Conservation (phyloP, 2,329 filamentous ascomycete species). For the Ceratocystiopsis minuta region DNA sequence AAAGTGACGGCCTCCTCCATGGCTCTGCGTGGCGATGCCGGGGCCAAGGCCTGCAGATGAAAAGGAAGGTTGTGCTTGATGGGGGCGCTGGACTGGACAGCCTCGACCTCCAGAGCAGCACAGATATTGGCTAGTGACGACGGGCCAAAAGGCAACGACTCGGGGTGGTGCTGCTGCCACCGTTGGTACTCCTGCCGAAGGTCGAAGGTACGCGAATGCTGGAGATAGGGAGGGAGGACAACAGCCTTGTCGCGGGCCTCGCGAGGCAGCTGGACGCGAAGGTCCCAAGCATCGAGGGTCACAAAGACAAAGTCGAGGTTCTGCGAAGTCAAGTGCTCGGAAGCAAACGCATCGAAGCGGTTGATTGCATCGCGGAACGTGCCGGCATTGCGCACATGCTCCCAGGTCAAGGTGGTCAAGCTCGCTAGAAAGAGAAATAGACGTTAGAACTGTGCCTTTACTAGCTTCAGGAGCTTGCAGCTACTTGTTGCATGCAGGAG, state of each 20-base stretch:
- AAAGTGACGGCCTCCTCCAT: conserved; percentile 96
- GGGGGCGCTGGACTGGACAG: conserved; percentile 88
- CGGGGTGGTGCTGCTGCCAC: conserved; percentile 96
- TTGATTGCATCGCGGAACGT: conserved; percentile 94
- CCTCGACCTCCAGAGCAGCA: conserved; percentile 92
- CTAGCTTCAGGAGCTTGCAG: no score
- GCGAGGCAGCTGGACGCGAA: conserved; percentile 89
- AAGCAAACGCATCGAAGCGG: conserved; percentile 84
- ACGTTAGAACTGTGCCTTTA: not conserved
- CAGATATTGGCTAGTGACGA: conserved; percentile 95
- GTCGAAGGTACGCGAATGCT: conserved; percentile 95
- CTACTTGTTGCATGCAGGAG: no score
- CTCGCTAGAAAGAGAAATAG: conserved; percentile 43
- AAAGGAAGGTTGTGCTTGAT: conserved; percentile 99
- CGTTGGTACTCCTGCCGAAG: conserved; percentile 93
- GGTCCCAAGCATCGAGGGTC: conserved; percentile 94
- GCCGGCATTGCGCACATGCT: conserved; percentile 93
- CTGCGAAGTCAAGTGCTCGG: conserved; percentile 76
- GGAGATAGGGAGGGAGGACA: conserved; percentile 85
- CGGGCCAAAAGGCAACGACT: conserved; percentile 89
- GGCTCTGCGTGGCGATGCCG: conserved; percentile 82
- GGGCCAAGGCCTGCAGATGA: conserved; percentile 87
- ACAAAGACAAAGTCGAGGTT: conserved; percentile 97
- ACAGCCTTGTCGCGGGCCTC: conserved; percentile 97
- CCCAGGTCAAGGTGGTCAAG: conserved; percentile 94